Base-by-base conservation (phyloP, 2,329 filamentous ascomycete genomes). In the Stenocarpella maydis region DNA sequence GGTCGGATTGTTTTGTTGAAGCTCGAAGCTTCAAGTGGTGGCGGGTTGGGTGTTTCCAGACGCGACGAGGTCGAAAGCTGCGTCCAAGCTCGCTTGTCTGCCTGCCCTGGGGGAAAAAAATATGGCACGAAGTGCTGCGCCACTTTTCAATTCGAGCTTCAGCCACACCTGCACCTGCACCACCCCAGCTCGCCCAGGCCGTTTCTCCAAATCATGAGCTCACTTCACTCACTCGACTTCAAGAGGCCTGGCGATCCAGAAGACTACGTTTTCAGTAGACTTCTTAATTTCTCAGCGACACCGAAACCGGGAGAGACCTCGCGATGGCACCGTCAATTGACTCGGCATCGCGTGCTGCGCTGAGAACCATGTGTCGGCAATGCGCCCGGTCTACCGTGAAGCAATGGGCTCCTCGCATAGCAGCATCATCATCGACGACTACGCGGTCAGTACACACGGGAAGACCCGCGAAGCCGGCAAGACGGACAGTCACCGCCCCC, bases 341-440 rank as follows among this genome's bases (percentile, higher is more conserved):
- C 21, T 58, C 69, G 28, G 71, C 69, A 50, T 69, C 65, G 21
- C 71, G 65, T 34, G 64, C 68, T 45, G 71, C 71, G 54, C 58
- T 72, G 65, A 69, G 63, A 61, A 68, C 71, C 26, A 71, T 72
- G 69, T 72, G 71, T 61, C 68, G 71, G 60, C 71, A 68, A 31
- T 72, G 71, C 54, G 71, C 71, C 12, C 53, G 65, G 31, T 52
- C 61, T 12, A 65, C 66, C 15, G 61, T 55, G 12, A 67, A 26
- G 37, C 69, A 49, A 67, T 68, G 53, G 47, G 58, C 64, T 14
- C 54, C 69, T 63, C 69, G 68, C 49, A 24, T 68, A 34, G 45
- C 45, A 61, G n/a, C 55, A 24, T 49, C 63, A 24, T 49, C 63
- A 19, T 24, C 65, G 34, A 65, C 58, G 26, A 67, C 65, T 21